These are phyloP conservation scores for Stagonosporopsis rhizophila DNA, from an alignment of 2,329 filamentous ascomycete genomes.

Conservation along the genomic window DNA sequence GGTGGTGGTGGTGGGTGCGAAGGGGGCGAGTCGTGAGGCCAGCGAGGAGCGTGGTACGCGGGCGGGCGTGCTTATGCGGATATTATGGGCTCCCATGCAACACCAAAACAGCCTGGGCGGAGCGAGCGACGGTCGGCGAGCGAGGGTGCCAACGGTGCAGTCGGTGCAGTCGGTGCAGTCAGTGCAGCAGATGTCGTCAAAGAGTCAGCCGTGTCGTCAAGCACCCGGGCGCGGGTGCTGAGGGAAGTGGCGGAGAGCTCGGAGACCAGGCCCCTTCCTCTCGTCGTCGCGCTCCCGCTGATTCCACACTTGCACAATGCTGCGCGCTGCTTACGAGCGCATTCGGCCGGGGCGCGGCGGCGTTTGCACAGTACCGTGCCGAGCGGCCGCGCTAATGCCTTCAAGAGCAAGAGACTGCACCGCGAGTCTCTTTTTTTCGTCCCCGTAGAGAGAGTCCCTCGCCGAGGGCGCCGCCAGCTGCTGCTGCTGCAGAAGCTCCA, in stretches of 20 bases:
- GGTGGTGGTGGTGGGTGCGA: conserved; percentile 25
- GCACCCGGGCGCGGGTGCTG: conserved; percentile 13
- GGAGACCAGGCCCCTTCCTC: conserved; percentile 8
- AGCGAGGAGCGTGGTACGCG: conserved; percentile 14
- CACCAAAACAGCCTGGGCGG: conserved; percentile 14
- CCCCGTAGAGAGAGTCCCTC: not conserved
- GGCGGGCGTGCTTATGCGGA: conserved; percentile 17
- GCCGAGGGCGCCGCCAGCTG: no score
- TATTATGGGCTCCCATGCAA: conserved; percentile 23
- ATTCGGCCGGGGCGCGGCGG: conserved; percentile 17
- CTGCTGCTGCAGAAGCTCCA: not conserved
- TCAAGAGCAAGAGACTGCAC: conserved; percentile 1
- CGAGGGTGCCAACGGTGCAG: conserved; percentile 11
- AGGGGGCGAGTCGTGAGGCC: conserved; percentile 19
- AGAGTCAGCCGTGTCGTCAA: conserved; percentile 12
- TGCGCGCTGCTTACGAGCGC: conserved; percentile 20
- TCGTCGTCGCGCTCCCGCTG: not conserved
- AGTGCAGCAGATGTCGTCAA: not conserved
- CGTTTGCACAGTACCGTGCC: conserved; percentile 19
- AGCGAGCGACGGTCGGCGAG: conserved; percentile 19
- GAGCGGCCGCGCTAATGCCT: conserved; percentile 3
- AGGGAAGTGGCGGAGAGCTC: conserved; percentile 15
- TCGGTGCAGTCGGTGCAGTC: not conserved
- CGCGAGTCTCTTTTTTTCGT: conserved; percentile 4
- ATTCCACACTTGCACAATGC: conserved; percentile 1